Evolutionary conservation across 2,329 filamentous ascomycete genomes (phyloP), one percentile per base, ranked within the genome.

Genomic region (Fusarium sp.): DNA sequence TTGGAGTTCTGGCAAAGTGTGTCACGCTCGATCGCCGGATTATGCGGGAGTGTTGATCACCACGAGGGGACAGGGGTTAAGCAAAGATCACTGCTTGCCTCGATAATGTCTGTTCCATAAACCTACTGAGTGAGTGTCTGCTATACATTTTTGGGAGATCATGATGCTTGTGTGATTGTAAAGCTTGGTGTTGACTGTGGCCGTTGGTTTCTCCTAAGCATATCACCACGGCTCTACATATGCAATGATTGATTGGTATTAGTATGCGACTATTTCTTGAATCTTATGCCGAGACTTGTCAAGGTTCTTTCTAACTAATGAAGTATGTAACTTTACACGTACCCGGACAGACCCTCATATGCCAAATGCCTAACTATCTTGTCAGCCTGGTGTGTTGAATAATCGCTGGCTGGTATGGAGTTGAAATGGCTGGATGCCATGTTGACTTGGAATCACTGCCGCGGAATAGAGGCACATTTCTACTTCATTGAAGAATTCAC

Each of bases 171-270:
- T 13, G 57, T 60, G 18, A 42, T 31, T 60, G 24, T n/a, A 20
- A 22, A 14, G 37, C 27, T 59, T 60, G 18, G 37, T 24, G 37
- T 60, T 60, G 37, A 34, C n/a, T 22, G 9, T 38, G 29, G 31
- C 37, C 27, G 27, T 16, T 18, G 10, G 35, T 62, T 37, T 61
- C 57, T 64, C 64, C 45, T 38, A 67, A 60, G 34, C 20, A 29
- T 40, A 18, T 24, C 22, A 18, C 35, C 14, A 42, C 20, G 20
- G 31, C 9, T 40, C 50, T 8, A 24, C 24, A 35, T 37, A 62
- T 56, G 52, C 69, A 54, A 65, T 69, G 18, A n/a, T n/a, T n/a
- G n/a, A n/a, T n/a, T n/a, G n/a, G n/a, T n/a, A n/a, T n/a, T n/a
- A n/a, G n/a, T n/a, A n/a, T n/a, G n/a, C n/a, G n/a, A n/a, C n/a